Conservation (phyloP, 371 early-diverging fungal species). For the Mortierella sp. region DNA sequence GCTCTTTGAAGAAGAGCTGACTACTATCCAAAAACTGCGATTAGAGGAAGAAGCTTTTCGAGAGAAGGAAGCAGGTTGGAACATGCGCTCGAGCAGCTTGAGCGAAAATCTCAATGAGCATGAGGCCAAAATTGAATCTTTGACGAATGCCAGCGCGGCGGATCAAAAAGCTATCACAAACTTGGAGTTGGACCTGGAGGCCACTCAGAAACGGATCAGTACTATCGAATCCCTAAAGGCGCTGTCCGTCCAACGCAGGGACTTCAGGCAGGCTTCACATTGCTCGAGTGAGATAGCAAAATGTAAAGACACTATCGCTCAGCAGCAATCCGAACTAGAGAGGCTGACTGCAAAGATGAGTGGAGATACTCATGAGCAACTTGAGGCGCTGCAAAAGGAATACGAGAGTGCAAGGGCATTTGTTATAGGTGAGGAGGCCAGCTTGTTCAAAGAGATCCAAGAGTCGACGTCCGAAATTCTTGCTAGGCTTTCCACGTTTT, state of each 20-base stretch:
- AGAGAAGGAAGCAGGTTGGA: slow-evolving; percentile 50
- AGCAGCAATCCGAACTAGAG: slow-evolving; percentile 24
- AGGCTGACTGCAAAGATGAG: neutral
- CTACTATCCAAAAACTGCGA: slow-evolving; percentile 25
- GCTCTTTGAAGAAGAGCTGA: slow-evolving; percentile 28
- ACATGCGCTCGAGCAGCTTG: slow-evolving; percentile 23
- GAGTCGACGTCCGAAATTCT: slow-evolving; percentile 10
- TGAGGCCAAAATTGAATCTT: slow-evolving; percentile 14
- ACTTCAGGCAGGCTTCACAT: slow-evolving; percentile 47
- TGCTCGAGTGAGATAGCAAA: slow-evolving; percentile 25
- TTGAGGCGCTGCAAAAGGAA: slow-evolving; percentile 24
- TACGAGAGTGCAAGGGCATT: slow-evolving; percentile 9
- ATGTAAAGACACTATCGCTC: slow-evolving; percentile 6
- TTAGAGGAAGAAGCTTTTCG: slow-evolving; percentile 36
- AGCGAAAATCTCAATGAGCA: slow-evolving; percentile 13
- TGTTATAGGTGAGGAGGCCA: slow-evolving; percentile 22
- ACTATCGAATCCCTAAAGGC: slow-evolving; percentile 31
- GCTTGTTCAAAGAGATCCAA: slow-evolving; percentile 32
- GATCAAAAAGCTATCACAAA: slow-evolving; percentile 23
- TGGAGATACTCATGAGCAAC: slow-evolving; percentile 12
- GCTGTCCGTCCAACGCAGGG: slow-evolving; percentile 41
- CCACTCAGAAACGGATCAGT: slow-evolving; percentile 13
- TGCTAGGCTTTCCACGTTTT: slow-evolving; percentile 1
- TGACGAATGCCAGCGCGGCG: slow-evolving; percentile 8
- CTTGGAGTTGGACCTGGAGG: slow-evolving; percentile 20